Evolutionary conservation across 768 basidiomycete species (phyloP).

Genomic region (Tephrocybe rancida): DNA sequence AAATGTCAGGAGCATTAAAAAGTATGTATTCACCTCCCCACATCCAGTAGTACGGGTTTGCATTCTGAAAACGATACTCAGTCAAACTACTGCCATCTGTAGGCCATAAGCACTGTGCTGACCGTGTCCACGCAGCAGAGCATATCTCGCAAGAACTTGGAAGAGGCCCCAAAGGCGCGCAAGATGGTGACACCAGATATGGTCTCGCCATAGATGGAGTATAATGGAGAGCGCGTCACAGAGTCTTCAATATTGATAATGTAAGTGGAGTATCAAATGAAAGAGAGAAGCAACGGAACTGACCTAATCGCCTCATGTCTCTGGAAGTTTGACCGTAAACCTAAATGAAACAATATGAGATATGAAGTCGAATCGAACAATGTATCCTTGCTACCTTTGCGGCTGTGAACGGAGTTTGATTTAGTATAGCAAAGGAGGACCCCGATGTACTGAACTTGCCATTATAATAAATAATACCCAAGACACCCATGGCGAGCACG

Average conservation of each 20-base stretch:
- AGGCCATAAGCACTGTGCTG: constrained; percentile 23
- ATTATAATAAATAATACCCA: constrained; percentile 71
- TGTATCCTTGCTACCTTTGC: constrained; percentile 40
- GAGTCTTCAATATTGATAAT: constrained; percentile 25
- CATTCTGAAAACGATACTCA: constrained; percentile 34
- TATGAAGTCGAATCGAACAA: not conserved
- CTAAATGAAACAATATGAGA: constrained; percentile 20
- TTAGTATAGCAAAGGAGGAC: not conserved
- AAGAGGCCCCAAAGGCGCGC: constrained; percentile 86
- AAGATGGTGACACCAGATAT: constrained; percentile 49
- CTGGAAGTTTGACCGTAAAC: constrained; percentile 78
- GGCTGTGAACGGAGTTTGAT: constrained; percentile 21
- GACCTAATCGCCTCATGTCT: constrained; percentile 81
- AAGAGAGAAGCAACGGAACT: constrained; percentile 22
- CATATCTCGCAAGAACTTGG: constrained; percentile 87
- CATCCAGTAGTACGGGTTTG: constrained; percentile 88
- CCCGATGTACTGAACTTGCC: constrained; percentile 39
- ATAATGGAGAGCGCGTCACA: constrained; percentile 40
- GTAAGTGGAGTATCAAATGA: not conserved
- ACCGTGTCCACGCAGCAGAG: constrained; percentile 81
- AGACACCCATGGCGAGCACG: constrained; percentile 53
- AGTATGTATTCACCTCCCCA: constrained; percentile 66
- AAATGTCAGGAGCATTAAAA: not conserved
- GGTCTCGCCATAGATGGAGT: constrained; percentile 47
- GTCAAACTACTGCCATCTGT: constrained; percentile 2